phyloP scores from a whole-genome alignment of 2,329 filamentous ascomycete species.

The Thielaviopsis ethacetica region DNA sequence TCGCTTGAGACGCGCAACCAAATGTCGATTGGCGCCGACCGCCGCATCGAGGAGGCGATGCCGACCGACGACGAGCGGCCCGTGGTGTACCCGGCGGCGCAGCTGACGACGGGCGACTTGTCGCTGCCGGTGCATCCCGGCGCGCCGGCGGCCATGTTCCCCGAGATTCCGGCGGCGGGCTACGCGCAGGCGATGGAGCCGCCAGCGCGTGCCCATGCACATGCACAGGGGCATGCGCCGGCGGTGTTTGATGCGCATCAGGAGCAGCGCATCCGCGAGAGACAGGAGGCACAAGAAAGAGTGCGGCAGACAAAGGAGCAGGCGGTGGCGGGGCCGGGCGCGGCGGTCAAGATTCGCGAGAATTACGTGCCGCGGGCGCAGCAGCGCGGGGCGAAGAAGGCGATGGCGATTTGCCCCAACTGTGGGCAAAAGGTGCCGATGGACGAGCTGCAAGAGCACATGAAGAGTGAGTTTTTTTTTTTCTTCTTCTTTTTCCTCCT shows the following conservation, averaged over 20 bases:
- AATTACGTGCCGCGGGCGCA: slow-evolving; percentile 83
- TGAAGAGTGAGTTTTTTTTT: slow-evolving; percentile 58
- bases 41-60: slow-evolving; percentile 90
- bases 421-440: slow-evolving; percentile 81
- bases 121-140: slow-evolving; percentile 30
- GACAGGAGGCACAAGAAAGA: slow-evolving; percentile 41
- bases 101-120: slow-evolving; percentile 23
- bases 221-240: slow-evolving; percentile 16
- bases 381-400: slow-evolving; percentile 48
- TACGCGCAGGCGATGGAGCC: slow-evolving; percentile 19
- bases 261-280: slow-evolving; percentile 44
- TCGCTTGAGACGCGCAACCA: slow-evolving; percentile 90
- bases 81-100: slow-evolving; percentile 18
- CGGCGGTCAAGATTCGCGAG: slow-evolving; percentile 76
- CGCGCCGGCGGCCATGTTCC: slow-evolving; percentile 23
- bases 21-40: slow-evolving; percentile 64
- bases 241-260: slow-evolving; percentile 39
- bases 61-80: slow-evolving; percentile 49
- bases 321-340: slow-evolving; percentile 54
- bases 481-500: no score
- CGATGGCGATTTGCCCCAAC: slow-evolving; percentile 72
- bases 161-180: slow-evolving; percentile 15
- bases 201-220: slow-evolving; percentile 4
- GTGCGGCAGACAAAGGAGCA: slow-evolving; percentile 53
- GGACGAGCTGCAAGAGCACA: slow-evolving; percentile 78